These are phyloP conservation scores for Centrapalus pauciflorus DNA, from an alignment of 129 eudicot species.

Conservation along the genomic window DNA sequence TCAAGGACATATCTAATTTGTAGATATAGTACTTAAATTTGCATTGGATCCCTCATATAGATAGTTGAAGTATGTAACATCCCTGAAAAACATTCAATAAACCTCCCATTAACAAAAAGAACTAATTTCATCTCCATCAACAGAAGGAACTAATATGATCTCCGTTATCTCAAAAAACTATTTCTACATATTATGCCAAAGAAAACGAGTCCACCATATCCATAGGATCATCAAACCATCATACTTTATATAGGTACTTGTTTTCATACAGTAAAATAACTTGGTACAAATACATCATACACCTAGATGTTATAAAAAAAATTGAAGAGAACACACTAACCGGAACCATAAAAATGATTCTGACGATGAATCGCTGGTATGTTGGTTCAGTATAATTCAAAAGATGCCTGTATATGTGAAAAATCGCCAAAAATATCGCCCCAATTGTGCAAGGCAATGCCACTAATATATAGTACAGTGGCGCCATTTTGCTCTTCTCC, in stretches of 20 bases:
- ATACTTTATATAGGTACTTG: background rate
- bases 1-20: background rate
- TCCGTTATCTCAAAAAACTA: background rate
- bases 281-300: background rate
- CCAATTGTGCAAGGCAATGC: constrained; percentile 92
- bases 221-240: background rate
- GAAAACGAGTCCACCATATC: constrained; percentile 1
- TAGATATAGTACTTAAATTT: background rate
- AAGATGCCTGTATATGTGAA: constrained; percentile 82
- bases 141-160: background rate
- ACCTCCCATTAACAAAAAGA: too few relatives aligned
- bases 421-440: constrained; percentile 66
- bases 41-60: background rate
- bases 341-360: constrained; percentile 96
- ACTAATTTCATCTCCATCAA: background rate
- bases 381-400: constrained; percentile 92
- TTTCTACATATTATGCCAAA: background rate
- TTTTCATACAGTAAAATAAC: background rate
- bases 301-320: background rate
- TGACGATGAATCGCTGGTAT: constrained; percentile 87
- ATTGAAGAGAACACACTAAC: constrained; percentile 39
- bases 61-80: too few relatives aligned
- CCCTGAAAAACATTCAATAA: too few relatives aligned
- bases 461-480: constrained; percentile 47
- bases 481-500: constrained; percentile 52